Evolutionary conservation across 164 flowering plant species (phyloP).

Genomic region (Houttuynia cordata): DNA sequence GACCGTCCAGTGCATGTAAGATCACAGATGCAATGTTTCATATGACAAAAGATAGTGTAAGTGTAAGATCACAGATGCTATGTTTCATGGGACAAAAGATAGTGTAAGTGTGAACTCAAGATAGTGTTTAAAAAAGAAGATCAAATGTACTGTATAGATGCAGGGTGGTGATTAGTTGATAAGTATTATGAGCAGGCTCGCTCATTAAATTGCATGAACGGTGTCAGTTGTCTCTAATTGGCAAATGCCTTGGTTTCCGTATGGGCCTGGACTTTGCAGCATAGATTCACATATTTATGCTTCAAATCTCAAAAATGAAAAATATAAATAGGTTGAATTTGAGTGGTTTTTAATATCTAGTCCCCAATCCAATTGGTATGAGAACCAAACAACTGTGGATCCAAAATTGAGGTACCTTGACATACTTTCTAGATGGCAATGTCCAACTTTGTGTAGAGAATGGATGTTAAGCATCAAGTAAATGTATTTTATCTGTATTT

Average conservation of each 20-base stretch:
- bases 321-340: no score
- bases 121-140: background rate
- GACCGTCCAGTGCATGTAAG: conserved; percentile 88
- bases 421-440: no score
- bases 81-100: background rate
- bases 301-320: no score
- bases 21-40: background rate
- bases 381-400: no score
- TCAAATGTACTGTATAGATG: background rate
- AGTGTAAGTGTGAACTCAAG: no score
- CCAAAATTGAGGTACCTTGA: no score
- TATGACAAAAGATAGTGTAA: background rate
- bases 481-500: background rate
- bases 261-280: background rate
- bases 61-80: background rate
- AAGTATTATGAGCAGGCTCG: background rate
- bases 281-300: background rate
- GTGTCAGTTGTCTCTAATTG: background rate
- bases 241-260: background rate
- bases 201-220: background rate
- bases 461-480: background rate
- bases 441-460: background rate
- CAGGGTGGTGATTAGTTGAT: background rate
- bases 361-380: no score
- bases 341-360: no score